Evolutionary conservation across 148 eudicot species (phyloP), one percentile per base, ranked within the genome.

Genomic region (Chenopodium berlandieri): DNA sequence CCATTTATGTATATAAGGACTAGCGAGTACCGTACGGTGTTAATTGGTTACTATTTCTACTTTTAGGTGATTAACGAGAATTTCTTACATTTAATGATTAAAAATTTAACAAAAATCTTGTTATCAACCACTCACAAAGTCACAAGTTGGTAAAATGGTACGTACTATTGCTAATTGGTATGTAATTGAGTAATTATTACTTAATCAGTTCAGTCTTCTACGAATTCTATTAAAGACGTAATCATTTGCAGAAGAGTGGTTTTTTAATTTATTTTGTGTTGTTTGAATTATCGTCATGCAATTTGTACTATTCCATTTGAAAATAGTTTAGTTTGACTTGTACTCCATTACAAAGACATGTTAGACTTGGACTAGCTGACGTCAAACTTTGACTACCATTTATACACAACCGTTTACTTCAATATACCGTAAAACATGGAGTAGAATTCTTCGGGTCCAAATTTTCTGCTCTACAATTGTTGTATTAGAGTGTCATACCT

Each of bases 341-440:
- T 48, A 34, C 40, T 34, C 40, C 40, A 34, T 1, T 10, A 10
- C 7, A 50, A 10, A 9, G 14, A 9, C 14, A 9, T 9, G 54
- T 50, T 7, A 9, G 58, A 14, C 58, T 72, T 72, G 13, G 56
- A 72, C 30, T 46, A 46, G 30, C 47, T 73, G 30, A 73, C 32
- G 75, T 73, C 75, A 46, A 34, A 73, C 76, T 73, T 73, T 73
- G 58, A 73, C 76, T 46, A 20, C 50, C 22, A 32, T 40, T 71
- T 37, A 12, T 37, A 11, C 23, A 37, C 7, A 16, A 70, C 73
- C 47, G 71, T 67, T 67, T 70, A 70, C 73, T 30, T 7, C 37
- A 34, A 5, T 34, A 70, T 22, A 22, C 3, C 9, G 11, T 34
- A 40, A 71, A 16, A 2, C 30, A 11, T 12, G 37, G 25, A 9